Percentiles rank a stretch among this genome's conserved stretches.
phyloP scores from a whole-genome alignment of 345 rosid species.

The Pugionium dolabratum region DNA sequence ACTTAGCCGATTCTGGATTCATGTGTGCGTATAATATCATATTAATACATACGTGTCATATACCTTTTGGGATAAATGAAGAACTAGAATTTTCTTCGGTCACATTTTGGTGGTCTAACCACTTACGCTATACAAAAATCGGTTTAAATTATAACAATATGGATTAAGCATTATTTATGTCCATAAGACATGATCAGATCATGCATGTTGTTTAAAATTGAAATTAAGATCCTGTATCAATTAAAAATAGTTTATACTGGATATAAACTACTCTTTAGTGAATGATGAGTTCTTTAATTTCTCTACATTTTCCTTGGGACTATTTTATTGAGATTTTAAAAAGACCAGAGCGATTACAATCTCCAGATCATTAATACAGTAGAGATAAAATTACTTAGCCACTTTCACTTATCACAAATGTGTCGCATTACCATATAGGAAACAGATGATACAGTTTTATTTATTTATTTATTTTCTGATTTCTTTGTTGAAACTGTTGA shows the following conservation, averaged over 20 bases:
- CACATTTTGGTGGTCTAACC: conserved; percentile 25
- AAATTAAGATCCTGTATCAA: conserved; percentile 16
- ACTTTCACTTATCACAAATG: conserved; percentile 20
- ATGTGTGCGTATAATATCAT: background rate
- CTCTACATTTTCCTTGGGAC: conserved; percentile 23
- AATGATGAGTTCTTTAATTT: conserved; percentile 7
- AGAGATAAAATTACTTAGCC: conserved; percentile 2
- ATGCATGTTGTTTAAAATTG: conserved; percentile 9
- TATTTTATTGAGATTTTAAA: conserved; percentile 14
- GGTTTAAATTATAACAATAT: conserved; percentile 2
- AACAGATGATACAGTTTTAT: background rate
- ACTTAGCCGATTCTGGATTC: conserved; percentile 7
- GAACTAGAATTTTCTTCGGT: conserved; percentile 12
- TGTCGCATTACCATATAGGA: conserved; percentile 11
- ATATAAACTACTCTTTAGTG: background rate
- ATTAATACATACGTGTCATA: conserved; percentile 32
- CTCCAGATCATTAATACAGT: conserved; percentile 29
- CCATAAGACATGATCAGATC: conserved; percentile 22
- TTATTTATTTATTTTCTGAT: background rate
- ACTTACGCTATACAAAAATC: conserved; percentile 22
- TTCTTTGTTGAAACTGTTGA: conserved; percentile 32
- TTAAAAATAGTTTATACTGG: background rate
- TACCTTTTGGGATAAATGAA: conserved; percentile 38
- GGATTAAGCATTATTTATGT: background rate
- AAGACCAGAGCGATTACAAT: conserved; percentile 14